Base-by-base conservation (phyloP, 2,329 filamentous ascomycete species). In the Colletotrichum sansevieriae region DNA sequence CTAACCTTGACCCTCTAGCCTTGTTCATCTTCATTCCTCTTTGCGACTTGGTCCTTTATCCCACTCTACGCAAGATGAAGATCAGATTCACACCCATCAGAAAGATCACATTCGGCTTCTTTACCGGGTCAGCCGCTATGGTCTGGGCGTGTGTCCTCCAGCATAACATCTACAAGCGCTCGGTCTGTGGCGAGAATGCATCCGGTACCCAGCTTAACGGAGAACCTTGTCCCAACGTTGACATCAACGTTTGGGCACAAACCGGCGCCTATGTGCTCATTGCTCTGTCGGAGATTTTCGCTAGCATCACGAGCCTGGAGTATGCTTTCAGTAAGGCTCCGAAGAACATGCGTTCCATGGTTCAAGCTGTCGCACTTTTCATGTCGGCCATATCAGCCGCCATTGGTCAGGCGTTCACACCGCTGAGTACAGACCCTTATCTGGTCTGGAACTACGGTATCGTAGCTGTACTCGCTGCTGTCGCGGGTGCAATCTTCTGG, bases 11-110 rank as follows among this genome's bases (percentile, higher is more conserved):
- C 72, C 92, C 91, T 77, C 95, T 95, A 83, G 93, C 92, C 70
- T 83, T 95, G 76, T 95, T 92, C 59, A 95, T 92, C 15, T 95
- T 95, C 78, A 88, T 95, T 41, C 86, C 95, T 57, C 92, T 91
- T 41, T 83, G 87, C 74, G 84, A 95, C 76, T 83, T 82, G 20
- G 55, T 91, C 60, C 75, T 94, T 68, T 95, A 94, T 77, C 92
- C 92, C 0, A 74, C 84, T 22, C 84, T 94, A 54, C 87, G 89
- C 73, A 88, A 86, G 73, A 75, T 82, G n/a, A 86, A 86, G 68
- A 86, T 93, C 75, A 84, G 84, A 67, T 91, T 94, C 79, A 90
- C 86, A 0, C 92, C 91, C n/a, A 90, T 94, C 80, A 92, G 89
- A 80, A 90, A 90, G 79, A 93, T 95, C 75, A 85, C 90, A 0